phyloP scores from a whole-genome alignment of 2,329 filamentous ascomycete species.

The Clonostachys rhizophaga region DNA sequence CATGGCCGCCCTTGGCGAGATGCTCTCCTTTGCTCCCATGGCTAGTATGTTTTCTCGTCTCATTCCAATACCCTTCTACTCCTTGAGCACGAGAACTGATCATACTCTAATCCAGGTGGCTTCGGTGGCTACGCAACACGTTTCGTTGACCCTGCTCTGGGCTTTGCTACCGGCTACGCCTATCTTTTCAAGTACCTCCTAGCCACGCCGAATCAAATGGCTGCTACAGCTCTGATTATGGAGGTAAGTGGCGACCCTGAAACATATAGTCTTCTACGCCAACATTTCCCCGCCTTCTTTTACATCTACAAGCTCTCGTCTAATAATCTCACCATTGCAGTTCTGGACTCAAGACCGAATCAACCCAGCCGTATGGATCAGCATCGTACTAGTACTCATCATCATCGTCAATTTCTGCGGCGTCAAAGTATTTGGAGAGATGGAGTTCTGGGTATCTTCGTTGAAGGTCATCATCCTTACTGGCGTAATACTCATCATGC shows the following conservation, averaged over 20 bases:
- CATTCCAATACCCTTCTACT: constrained; percentile 21
- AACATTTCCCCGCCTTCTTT: too few species aligned
- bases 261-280: too few species aligned
- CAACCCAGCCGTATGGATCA: constrained; percentile 24
- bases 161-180: constrained; percentile 45
- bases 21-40: too few species aligned
- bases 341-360: constrained; percentile 4
- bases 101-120: constrained; percentile 17
- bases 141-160: constrained; percentile 40
- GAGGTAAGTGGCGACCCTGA: too few species aligned
- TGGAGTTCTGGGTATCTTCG: background rate
- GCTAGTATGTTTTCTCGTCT: constrained; percentile 51
- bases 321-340: constrained; percentile 6
- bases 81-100: too few species aligned
- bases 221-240: too few species aligned
- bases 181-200: constrained; percentile 15
- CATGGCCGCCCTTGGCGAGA: constrained; percentile 32
- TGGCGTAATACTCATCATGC: constrained; percentile 42
- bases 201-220: too few species aligned
- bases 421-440: constrained; percentile 18
- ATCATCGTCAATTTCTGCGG: constrained; percentile 41
- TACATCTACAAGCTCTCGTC: background rate
- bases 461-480: constrained; percentile 41
- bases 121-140: constrained; percentile 42
- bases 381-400: constrained; percentile 6